Evolutionary conservation across 495 filamentous ascomycete species (phyloP), one percentile per base, ranked within the genome.

Genomic region (Daldinia concentrica): DNA sequence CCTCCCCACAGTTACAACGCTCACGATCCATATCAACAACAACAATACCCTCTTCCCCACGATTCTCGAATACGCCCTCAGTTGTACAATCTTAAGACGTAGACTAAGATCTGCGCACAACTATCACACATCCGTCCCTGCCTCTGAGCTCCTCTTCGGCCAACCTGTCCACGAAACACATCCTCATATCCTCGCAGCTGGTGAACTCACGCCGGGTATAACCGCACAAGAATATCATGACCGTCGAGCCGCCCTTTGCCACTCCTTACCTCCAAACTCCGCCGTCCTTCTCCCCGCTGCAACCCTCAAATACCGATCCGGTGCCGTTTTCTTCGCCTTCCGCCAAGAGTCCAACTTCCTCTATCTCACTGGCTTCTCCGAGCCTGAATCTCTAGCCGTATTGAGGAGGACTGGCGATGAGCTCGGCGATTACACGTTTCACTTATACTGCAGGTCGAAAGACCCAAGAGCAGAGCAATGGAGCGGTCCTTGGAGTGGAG

Each of bases 151-250:
- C 55, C 89, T 92, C 77, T 97, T 98, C 75, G 95, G 95, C 52
- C 95, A 99, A 76, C 93, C 95, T 9, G 83, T 97, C 51, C 89
- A 98, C 82, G 96, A 99, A 83, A 99, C 95, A 34, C 95, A 99
- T 79, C 94, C 95, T 32, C 95, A 98, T 81, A 79, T 97, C 26
- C 81, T 99, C 52, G 86, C 87, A 70, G 79, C 91, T 1, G 95
- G 94, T 61, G 95, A 98, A 85, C 77, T 98, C 22, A 99, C 95
- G 0, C 95, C 93, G 3, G 95, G 95, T 58, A 97, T 98, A 77
- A 90, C 91, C 11, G 93, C 95, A 24, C 88, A 93, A 71, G 95
- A 99, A 81, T 98, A 98, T 79, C 89, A 91, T 69, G 86, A 92
- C 68, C 93, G 96, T 62, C 90, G 95, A 43, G 88, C 92, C 58